Evolutionary conservation across 2,329 filamentous ascomycete genomes (phyloP).

Genomic region (Fusarium coicis): DNA sequence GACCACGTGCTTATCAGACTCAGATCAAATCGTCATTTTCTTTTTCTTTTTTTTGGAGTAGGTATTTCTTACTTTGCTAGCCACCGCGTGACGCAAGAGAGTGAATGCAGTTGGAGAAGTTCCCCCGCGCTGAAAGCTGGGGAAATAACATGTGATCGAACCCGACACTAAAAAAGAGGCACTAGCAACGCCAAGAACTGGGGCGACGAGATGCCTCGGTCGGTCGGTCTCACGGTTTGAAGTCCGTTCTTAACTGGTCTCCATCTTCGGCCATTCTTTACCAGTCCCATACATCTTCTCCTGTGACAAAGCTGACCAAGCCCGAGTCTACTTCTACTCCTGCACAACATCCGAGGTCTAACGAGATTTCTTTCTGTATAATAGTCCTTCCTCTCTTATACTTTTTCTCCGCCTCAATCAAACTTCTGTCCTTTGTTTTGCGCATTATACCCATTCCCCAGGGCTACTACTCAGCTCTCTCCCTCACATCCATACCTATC

Average conservation of each 20-base stretch:
- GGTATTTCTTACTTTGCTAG: conserved; percentile 10
- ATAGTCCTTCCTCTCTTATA: conserved; percentile 6
- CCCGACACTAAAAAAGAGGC: conserved; percentile 25
- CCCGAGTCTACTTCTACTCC: conserved; percentile 35
- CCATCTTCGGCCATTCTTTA: conserved; percentile 17
- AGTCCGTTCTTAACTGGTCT: background rate
- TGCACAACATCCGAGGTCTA: conserved; percentile 45
- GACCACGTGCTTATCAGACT: conserved; percentile 24
- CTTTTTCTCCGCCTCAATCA: conserved; percentile 7
- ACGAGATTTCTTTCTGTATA: conserved; percentile 34
- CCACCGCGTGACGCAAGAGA: conserved; percentile 37
- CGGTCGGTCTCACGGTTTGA: conserved; percentile 41
- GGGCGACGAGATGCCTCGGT: conserved; percentile 49
- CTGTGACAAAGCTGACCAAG: conserved; percentile 26
- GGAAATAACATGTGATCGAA: conserved; percentile 47
- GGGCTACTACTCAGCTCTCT: conserved; percentile 1
- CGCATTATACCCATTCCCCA: conserved; percentile 29
- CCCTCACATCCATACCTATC: background rate
- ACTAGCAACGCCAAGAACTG: conserved; percentile 40
- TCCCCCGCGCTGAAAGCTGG: conserved; percentile 41
- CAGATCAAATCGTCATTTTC: conserved; percentile 8
- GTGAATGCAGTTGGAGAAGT: conserved; percentile 12
- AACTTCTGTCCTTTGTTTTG: conserved; percentile 9
- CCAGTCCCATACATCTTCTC: conserved; percentile 6
- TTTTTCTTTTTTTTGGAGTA: conserved; percentile 12